Conservation (phyloP, 352 stramenopile genomes). For the Pythium biforme region DNA sequence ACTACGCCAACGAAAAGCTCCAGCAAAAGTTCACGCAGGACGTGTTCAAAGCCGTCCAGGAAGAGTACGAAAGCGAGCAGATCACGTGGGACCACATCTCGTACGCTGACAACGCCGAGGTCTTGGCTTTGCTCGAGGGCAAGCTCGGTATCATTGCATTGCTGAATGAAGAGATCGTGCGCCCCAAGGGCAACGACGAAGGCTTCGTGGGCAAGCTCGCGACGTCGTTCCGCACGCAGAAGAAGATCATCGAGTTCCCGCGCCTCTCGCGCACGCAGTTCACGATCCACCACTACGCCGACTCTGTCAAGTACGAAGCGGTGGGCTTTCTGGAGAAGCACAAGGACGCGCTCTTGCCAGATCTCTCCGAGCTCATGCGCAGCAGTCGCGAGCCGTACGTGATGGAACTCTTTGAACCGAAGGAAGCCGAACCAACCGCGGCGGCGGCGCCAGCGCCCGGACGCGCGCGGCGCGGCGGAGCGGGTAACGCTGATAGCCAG, state of each 20-base stretch:
- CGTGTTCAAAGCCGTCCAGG: slow-evolving; percentile 94
- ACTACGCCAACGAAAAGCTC: slow-evolving; percentile 88
- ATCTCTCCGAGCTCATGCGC: slow-evolving; percentile 83
- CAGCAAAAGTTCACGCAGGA: slow-evolving; percentile 93
- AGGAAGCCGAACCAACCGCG: slow-evolving; percentile 53
- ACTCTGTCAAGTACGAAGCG: slow-evolving; percentile 93
- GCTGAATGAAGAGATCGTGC: slow-evolving; percentile 94
- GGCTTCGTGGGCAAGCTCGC: slow-evolving; percentile 85
- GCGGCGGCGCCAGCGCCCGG: slow-evolving; percentile 29
- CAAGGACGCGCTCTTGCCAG: slow-evolving; percentile 93
- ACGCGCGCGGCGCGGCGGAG: slow-evolving; percentile 13
- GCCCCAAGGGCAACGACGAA: slow-evolving; percentile 82
- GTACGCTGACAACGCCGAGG: slow-evolving; percentile 91
- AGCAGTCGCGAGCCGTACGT: slow-evolving; percentile 67
- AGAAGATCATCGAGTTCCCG: slow-evolving; percentile 75
- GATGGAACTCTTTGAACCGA: slow-evolving; percentile 77
- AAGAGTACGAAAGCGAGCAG: slow-evolving; percentile 95
- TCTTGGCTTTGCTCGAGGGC: slow-evolving; percentile 89
- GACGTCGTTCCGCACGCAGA: slow-evolving; percentile 45
- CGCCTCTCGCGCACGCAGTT: slow-evolving; percentile 88
- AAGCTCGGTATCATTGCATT: slow-evolving; percentile 88
- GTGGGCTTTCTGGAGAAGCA: slow-evolving; percentile 95
- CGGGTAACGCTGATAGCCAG: slow-evolving; percentile 28
- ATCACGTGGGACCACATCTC: slow-evolving; percentile 90
- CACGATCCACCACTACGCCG: slow-evolving; percentile 95